phyloP scores from a whole-genome alignment of 2,329 filamentous ascomycete species.

The Apiospora sp. region DNA sequence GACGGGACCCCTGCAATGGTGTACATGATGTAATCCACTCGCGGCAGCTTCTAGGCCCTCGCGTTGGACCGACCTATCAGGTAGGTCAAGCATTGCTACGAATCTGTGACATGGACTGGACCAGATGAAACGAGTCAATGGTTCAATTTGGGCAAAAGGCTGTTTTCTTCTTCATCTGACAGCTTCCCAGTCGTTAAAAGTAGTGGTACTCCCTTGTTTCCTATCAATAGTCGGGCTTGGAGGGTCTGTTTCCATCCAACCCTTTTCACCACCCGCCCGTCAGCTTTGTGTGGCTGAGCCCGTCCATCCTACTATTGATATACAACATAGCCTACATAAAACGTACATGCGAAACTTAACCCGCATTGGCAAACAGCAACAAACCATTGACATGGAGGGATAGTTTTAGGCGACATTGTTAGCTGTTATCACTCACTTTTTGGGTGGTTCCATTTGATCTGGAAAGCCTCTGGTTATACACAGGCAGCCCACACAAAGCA shows the following conservation, averaged over 20 bases:
- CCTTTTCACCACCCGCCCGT: neutral
- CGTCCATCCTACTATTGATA: slow-evolving; percentile 1
- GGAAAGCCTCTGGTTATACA: neutral
- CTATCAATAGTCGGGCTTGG: neutral
- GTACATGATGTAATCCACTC: slow-evolving; percentile 17
- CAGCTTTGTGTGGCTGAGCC: slow-evolving; percentile 21
- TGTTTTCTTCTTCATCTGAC: neutral
- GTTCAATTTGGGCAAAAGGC: slow-evolving; percentile 4
- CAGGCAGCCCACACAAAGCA: slow-evolving; percentile 1
- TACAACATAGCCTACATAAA: neutral
- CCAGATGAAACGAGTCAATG: slow-evolving; percentile 22
- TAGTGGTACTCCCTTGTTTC: slow-evolving; percentile 1
- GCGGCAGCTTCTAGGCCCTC: neutral
- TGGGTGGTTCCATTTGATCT: neutral
- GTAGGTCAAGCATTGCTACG: slow-evolving; percentile 9
- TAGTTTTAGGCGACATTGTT: neutral
- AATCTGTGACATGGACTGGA: slow-evolving; percentile 16
- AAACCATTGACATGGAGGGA: neutral
- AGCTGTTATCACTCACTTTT: neutral
- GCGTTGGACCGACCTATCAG: neutral
- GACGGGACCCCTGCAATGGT: slow-evolving; percentile 1
- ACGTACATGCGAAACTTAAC: neutral
- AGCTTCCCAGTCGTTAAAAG: neutral
- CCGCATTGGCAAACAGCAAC: neutral
- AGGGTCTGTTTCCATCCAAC: neutral